Conservation (phyloP, 2,329 filamentous ascomycete species). For the Neurospora sp. region DNA sequence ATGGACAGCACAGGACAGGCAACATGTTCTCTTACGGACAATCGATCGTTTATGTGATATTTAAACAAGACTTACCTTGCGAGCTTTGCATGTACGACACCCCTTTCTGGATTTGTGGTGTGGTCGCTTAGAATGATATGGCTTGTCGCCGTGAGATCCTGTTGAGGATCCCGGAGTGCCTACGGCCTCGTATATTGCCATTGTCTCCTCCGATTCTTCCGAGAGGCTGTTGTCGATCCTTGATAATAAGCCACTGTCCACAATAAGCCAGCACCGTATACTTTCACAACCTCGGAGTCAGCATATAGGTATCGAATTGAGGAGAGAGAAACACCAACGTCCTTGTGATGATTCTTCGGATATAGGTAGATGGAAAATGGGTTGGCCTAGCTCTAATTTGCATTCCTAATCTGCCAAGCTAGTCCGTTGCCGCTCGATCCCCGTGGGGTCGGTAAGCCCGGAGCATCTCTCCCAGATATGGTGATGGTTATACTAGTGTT, state of each 20-base stretch:
- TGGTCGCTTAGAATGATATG: conserved; percentile 39
- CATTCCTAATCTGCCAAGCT: neutral
- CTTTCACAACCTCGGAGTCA: neutral
- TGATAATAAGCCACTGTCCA: neutral
- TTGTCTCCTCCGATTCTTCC: no score
- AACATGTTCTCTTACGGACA: neutral
- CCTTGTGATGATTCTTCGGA: neutral
- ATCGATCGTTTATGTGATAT: neutral
- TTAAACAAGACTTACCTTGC: conserved; percentile 29
- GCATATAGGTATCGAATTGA: neutral
- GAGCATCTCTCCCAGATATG: neutral
- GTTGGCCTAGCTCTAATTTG: neutral
- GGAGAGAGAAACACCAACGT: neutral
- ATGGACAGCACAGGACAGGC: neutral
- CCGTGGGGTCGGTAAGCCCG: neutral
- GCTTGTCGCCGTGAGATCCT: conserved; percentile 8
- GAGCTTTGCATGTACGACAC: conserved; percentile 43
- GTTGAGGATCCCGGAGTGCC: neutral
- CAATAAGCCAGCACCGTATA: neutral
- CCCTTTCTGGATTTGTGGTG: conserved; percentile 45
- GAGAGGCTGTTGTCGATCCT: neutral
- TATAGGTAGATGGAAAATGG: neutral
- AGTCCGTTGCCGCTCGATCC: neutral
- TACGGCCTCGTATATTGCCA: neutral
- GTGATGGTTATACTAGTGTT: neutral